phyloP scores from a whole-genome alignment of 345 rosid species.

The Euphorbia tirucalli region DNA sequence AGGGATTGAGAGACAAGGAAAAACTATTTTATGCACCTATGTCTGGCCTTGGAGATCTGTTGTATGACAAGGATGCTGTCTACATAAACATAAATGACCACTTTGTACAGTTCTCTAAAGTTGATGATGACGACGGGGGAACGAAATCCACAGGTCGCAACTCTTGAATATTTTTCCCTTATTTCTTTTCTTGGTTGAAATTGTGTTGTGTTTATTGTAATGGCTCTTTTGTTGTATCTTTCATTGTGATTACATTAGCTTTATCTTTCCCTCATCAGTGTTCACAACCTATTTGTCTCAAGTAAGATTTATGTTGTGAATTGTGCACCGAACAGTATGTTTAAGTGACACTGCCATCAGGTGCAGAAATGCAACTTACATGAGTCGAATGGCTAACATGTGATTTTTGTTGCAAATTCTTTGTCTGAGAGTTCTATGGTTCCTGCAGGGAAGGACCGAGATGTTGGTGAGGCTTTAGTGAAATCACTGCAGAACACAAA shows the following conservation, averaged over 20 bases:
- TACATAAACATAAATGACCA: slow-evolving; percentile 90
- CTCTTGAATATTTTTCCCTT: neutral
- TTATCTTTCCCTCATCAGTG: neutral
- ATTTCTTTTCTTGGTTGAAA: slow-evolving; percentile 4
- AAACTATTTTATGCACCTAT: slow-evolving; percentile 93
- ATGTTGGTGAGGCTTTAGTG: slow-evolving; percentile 80
- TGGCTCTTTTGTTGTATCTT: neutral
- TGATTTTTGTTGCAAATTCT: neutral
- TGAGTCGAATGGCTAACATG: slow-evolving; percentile 2
- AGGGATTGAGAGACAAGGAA: slow-evolving; percentile 86
- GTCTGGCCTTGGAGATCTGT: slow-evolving; percentile 94
- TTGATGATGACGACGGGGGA: slow-evolving; percentile 53
- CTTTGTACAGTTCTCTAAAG: slow-evolving; percentile 80
- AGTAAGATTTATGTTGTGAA: neutral
- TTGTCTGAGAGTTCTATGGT: slow-evolving; percentile 5
- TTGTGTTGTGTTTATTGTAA: neutral
- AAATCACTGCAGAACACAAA: slow-evolving; percentile 80
- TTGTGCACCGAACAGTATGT: neutral
- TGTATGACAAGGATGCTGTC: slow-evolving; percentile 97
- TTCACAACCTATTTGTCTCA: neutral
- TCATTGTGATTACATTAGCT: neutral
- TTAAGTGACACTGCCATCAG: neutral
- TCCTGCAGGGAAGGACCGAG: slow-evolving; percentile 60
- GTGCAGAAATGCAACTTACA: neutral
- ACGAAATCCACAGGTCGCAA: slow-evolving; percentile 56